Evolutionary conservation across 2,329 filamentous ascomycete genomes (phyloP), one percentile per base, ranked within the genome.

Genomic region (Monosporascus sp.): DNA sequence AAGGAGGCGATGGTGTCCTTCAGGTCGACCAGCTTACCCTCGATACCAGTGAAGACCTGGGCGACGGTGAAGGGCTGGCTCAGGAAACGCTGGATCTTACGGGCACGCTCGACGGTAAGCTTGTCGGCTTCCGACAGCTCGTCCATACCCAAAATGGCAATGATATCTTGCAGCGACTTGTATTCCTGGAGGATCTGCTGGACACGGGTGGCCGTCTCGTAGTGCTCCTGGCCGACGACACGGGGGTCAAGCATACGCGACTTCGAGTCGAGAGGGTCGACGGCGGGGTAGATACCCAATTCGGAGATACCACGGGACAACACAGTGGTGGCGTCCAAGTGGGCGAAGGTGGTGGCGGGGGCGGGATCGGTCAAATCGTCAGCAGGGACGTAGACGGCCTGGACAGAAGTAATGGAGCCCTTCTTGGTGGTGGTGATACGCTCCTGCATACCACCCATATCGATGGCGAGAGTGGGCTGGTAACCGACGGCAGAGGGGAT

Each of bases 131-230:
- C 94, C 62, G 94, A 97, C 79, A 99, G 81, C 77, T 99, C 94
- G 78, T 99, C 94, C 94, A 99, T 97, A 88, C 93, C 93, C 75
- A 97, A 80, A 91, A 99, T 99, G 78, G 94, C 94, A 83, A 97
- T 97, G 87, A 99, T 99, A 83, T 99, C 94, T 83, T 99, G 94
- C 66, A 99, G 90, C 62, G 93, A 97, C 89, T 97, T 97, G 89
- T 99, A 99, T 85, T 97, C 94, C 82, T 99, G 94, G 74, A 99
- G 88, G 79, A 97, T 97, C 82, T 96, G 91, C 84, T 99, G 94
- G 72, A 99, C 94, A 69, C 87, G 87, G 75, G 89, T 89, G 75
- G 94, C 94, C 69, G 86, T 93, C 60, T 91, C 76, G 87, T 99
- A 99, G 85, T 99, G 94, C 60, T 99, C 94, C 72, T 97, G 83